Base-by-base conservation (phyloP, 805 yeast genomes). In the Barnettozyma sp. region DNA sequence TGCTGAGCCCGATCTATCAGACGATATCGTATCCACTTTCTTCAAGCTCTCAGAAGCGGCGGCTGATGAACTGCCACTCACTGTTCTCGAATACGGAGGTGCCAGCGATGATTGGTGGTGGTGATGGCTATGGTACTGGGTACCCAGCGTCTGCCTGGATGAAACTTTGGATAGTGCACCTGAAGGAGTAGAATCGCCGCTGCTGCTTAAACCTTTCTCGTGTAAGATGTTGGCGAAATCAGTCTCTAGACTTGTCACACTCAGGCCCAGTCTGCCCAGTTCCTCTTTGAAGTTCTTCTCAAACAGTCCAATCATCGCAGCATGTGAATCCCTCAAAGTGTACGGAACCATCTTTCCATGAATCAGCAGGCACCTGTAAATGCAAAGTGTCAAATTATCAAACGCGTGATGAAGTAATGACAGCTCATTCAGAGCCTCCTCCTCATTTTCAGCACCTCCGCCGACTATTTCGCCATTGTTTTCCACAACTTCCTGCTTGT, bases 261-360 rank as follows among this genome's bases (percentile, higher is more conserved):
- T 38, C n/a, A 63, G 43, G 2, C 50, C 45, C 21, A 63, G 58
- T 35, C 58, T 54, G 35, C 41, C 41, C 26, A 87, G 78, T 46
- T 86, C 95, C 6, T 62, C 68, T 19, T 63, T 62, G 58, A 86
- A 86, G 54, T 85, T 83, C 59, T 70, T 70, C 44, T 66, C 67
- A 61, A 73, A 84, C 39, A 85, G 58, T 22, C 68, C 71, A 25
- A 76, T 43, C 59, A 86, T 64, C 11, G 77, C 70, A n/a, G 71
- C 71, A 51, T 86, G 95, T 16, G 84, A 71, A 2, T 71, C 69
- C 45, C 62, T 70, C 64, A 84, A 63, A 10, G 65, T 52, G 2
- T 65, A 52, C 3, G 82, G 74, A 12, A 82, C 68, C 40, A 82
- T 62, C 45, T 71, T 67, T 2, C 78, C 83, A 54, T 86, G 95